phyloP scores from a whole-genome alignment of 148 eudicot species.

The Amaranthus hypochondriacus region DNA sequence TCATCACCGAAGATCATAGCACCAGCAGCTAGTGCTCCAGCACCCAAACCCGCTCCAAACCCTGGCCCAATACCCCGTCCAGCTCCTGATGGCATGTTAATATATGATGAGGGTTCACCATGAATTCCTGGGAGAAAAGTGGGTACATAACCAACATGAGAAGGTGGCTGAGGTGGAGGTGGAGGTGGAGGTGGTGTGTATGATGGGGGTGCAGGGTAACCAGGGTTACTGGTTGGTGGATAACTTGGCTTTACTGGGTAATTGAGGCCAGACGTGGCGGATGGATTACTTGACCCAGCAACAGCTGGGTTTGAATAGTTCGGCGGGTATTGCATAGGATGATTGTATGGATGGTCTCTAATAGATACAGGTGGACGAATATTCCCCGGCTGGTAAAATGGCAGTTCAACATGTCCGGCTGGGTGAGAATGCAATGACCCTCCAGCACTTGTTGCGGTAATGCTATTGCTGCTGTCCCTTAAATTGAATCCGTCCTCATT shows the following conservation, averaged over 20 bases:
- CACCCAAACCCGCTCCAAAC: constrained; percentile 70
- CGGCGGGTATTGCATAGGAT: constrained; percentile 32
- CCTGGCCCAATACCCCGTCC: constrained; percentile 48
- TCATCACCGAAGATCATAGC: constrained; percentile 78
- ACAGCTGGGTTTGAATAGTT: constrained; percentile 27
- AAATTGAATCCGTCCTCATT: constrained; percentile 49
- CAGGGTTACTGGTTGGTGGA: constrained; percentile 20
- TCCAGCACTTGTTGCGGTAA: constrained; percentile 26
- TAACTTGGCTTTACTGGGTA: constrained; percentile 34
- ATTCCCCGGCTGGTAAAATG: constrained; percentile 26
- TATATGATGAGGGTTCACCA: constrained; percentile 34
- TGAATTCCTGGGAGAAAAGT: constrained; percentile 36
- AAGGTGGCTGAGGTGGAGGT: constrained; percentile 51
- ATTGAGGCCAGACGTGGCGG: constrained; percentile 7
- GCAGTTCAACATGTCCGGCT: constrained; percentile 25
- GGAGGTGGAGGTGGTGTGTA: constrained; percentile 31
- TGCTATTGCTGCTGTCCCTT: constrained; percentile 31
- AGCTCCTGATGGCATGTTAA: constrained; percentile 48
- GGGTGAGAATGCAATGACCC: constrained; percentile 28
- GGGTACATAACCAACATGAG: constrained; percentile 45
- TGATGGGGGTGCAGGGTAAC: constrained; percentile 27
- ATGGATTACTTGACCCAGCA: constrained; percentile 23
- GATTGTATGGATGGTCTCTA: constrained; percentile 18
- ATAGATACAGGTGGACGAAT: constrained; percentile 19
- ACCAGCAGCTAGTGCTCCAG: constrained; percentile 77